Percentiles rank a stretch among this genome's conserved stretches.
Evolutionary conservation across 106 monocot species (phyloP).

Genomic region (Platanthera guangdongensis): DNA sequence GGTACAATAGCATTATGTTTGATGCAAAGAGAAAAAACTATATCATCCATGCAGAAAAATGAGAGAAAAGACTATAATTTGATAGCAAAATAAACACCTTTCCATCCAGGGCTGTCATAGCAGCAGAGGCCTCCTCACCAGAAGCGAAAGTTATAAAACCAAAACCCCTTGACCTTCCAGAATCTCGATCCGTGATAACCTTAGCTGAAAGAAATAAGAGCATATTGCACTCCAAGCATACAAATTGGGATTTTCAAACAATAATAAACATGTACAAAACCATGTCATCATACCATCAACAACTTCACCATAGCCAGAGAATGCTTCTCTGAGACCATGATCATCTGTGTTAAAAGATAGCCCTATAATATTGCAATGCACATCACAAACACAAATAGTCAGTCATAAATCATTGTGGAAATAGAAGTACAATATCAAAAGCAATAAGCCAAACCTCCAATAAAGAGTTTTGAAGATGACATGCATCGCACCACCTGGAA

Average conservation of each 20-base stretch:
- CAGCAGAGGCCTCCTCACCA: constrained; percentile 62
- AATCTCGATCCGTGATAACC: constrained; percentile 42
- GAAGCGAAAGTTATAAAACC: constrained; percentile 69
- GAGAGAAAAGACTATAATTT: not conserved
- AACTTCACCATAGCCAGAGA: constrained; percentile 57
- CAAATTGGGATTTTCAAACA: not conserved
- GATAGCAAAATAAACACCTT: constrained; percentile 29
- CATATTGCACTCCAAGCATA: not conserved
- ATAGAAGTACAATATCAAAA: not conserved
- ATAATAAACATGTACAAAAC: not conserved
- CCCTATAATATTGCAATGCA: not conserved
- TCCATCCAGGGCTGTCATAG: constrained; percentile 66
- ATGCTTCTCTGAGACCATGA: constrained; percentile 52
- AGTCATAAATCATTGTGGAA: not conserved
- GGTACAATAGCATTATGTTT: not conserved
- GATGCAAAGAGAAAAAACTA: no score
- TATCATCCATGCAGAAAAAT: not conserved
- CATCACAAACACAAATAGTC: not conserved
- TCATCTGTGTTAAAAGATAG: constrained; percentile 79
- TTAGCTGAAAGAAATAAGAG: constrained; percentile 23
- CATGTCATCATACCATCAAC: constrained; percentile 38
- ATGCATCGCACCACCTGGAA: constrained; percentile 63
- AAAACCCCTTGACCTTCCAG: constrained; percentile 79
- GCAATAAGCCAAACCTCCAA: constrained; percentile 45
- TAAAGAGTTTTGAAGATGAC: constrained; percentile 74